Evolutionary conservation across 768 basidiomycete genomes (phyloP).

Genomic region (Termitomyces sp.): DNA sequence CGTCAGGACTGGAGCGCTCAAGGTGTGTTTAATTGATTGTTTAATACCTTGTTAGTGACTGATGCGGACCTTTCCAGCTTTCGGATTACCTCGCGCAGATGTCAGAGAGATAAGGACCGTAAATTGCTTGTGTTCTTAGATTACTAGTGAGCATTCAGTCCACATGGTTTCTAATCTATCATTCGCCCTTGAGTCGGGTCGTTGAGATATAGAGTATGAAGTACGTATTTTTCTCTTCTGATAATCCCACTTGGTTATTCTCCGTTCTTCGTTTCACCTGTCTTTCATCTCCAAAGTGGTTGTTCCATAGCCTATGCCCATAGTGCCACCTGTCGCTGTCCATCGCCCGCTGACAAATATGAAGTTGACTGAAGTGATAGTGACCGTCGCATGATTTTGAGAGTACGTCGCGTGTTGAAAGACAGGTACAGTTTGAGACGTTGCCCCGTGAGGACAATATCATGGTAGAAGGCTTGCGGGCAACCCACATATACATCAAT

Average conservation of each 20-base stretch:
- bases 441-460: not conserved
- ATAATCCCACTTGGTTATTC: not conserved
- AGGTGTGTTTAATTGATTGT: slow-evolving; percentile 41
- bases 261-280: not conserved
- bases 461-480: not conserved
- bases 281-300: not conserved
- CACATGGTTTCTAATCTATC: not conserved
- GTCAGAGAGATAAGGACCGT: slow-evolving; percentile 41
- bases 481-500: not conserved
- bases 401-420: not conserved
- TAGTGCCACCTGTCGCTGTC: not conserved
- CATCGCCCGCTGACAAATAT: slow-evolving; percentile 43
- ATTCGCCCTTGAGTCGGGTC: not conserved
- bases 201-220: too few relatives aligned
- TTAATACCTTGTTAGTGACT: not conserved
- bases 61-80: slow-evolving; percentile 30
- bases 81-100: slow-evolving; percentile 72
- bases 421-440: not conserved
- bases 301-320: not conserved
- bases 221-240: not conserved
- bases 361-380: slow-evolving; percentile 38
- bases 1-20: slow-evolving; percentile 76
- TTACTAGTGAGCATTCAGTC: not conserved
- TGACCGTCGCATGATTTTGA: not conserved
- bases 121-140: not conserved